Percentiles rank a stretch among this genome's conserved stretches.
phyloP scores from a whole-genome alignment of 495 filamentous ascomycete genomes.

The Mytilinidion resinicola region DNA sequence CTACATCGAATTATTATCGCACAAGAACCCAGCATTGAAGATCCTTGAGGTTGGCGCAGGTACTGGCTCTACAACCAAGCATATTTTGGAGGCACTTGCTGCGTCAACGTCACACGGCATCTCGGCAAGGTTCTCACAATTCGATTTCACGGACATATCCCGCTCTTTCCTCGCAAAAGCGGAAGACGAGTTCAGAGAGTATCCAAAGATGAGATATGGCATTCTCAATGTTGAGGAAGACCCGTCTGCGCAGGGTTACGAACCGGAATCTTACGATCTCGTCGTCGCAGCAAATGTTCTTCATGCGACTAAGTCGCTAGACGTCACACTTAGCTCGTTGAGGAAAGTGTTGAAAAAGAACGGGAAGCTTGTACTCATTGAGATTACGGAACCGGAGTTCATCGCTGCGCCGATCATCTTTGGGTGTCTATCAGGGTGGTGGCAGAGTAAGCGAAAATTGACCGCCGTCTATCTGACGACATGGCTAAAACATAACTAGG shows the following conservation, averaged over 20 bases:
- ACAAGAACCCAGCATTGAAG: background rate
- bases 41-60: constrained; percentile 15
- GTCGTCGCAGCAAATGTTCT: constrained; percentile 7
- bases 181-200: background rate
- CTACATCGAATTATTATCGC: background rate
- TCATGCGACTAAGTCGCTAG: background rate
- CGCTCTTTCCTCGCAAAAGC: constrained; percentile 2
- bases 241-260: constrained; percentile 6
- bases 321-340: background rate
- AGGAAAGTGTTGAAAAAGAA: background rate
- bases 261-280: constrained; percentile 2
- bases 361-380: background rate
- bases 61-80: constrained; percentile 4
- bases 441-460: background rate
- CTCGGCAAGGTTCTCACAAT: background rate
- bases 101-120: background rate
- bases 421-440: constrained; percentile 1
- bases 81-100: background rate
- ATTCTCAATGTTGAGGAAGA: constrained; percentile 6
- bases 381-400: background rate
- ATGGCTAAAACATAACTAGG: too few relatives aligned
- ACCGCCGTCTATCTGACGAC: too few relatives aligned
- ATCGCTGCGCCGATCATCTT: background rate
- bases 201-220: background rate
- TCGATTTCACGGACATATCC: constrained; percentile 8